A percentile compares a stretch with the other conserved stretches of the same genome.
Evolutionary conservation across 2,329 filamentous ascomycete genomes (phyloP).

Genomic region (Biscogniauxia sp.): DNA sequence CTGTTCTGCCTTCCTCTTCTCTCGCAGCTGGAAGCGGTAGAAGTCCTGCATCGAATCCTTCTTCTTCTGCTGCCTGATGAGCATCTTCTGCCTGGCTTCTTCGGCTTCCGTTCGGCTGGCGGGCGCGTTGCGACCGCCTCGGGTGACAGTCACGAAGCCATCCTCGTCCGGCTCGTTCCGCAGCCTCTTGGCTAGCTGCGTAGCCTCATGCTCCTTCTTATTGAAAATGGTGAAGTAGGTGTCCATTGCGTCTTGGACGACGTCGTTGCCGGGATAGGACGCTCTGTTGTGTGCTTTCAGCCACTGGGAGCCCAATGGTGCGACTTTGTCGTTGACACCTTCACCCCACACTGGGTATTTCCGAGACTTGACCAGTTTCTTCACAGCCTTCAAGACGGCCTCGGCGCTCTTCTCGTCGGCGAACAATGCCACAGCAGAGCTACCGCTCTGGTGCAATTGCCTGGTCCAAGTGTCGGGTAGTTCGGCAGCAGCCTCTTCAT

Average conservation of each 20-base stretch:
- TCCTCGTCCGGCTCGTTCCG: slow-evolving; percentile 87
- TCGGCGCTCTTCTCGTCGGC: slow-evolving; percentile 80
- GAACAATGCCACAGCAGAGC: slow-evolving; percentile 77
- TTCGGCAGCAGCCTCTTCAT: slow-evolving; percentile 56
- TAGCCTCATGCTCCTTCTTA: slow-evolving; percentile 64
- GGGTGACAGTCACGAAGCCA: slow-evolving; percentile 88
- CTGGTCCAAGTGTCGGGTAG: slow-evolving; percentile 75
- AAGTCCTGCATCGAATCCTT: slow-evolving; percentile 67
- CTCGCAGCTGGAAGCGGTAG: slow-evolving; percentile 79
- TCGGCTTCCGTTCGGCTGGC: slow-evolving; percentile 71
- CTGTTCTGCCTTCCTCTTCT: slow-evolving; percentile 75
- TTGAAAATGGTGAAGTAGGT: slow-evolving; percentile 84
- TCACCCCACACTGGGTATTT: slow-evolving; percentile 68
- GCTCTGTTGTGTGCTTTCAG: slow-evolving; percentile 67
- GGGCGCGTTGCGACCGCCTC: slow-evolving; percentile 72
- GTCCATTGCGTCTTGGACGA: slow-evolving; percentile 73
- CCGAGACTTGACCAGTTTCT: slow-evolving; percentile 58
- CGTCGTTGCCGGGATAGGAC: slow-evolving; percentile 64
- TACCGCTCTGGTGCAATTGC: slow-evolving; percentile 67
- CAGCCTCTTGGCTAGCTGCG: slow-evolving; percentile 59
- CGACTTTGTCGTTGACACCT: slow-evolving; percentile 54
- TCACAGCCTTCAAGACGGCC: slow-evolving; percentile 71
- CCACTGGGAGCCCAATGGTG: slow-evolving; percentile 56
- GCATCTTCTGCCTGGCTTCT: slow-evolving; percentile 55
- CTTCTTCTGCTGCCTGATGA: slow-evolving; percentile 63